Evolutionary conservation across 306 rosid genomes (phyloP), one percentile per base, ranked within the genome.

Genomic region (Citrullus amarus): DNA sequence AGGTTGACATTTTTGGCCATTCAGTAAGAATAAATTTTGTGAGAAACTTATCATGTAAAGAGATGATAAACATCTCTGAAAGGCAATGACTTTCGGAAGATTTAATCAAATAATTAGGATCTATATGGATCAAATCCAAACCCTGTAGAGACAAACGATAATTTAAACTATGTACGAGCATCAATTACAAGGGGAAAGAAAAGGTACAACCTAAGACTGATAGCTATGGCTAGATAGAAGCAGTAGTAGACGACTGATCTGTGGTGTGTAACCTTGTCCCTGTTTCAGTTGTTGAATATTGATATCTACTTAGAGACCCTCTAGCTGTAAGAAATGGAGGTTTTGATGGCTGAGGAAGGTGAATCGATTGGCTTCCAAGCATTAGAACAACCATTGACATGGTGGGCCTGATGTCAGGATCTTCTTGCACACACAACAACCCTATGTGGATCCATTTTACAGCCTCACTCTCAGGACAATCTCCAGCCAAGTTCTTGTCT

Each of bases 341-440:
- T 30, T 73, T 73, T 30, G 60, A 73, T 16, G 77, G 77, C 25
- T 51, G 77, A 48, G 77, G 77, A 48, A 73, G 61, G 13, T 28
- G 6, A 30, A 9, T 30, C 28, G 77, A 51, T 16, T 51, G 44
- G 46, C 77, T 32, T 28, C 77, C 61, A 30, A 85, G 79, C 84
- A 82, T 86, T 58, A 81, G 68, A 72, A 79, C 72, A 18, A 86
- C 46, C n/a, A 56, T 30, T 44, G 72, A 79, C 87, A 84, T 84
- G 25, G 85, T 76, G 2, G 87, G 87, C 59, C 89, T 82, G 0
- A 55, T 63, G 7, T n/a, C 59, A 8, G 82, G 76, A 73, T 85
- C 76, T 58, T 85, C 86, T 38, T 82, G 80, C 6, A 85, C 84
- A 57, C 88, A 80, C 30, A 85, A 20, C 34, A 85, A 76, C 8